These are phyloP conservation scores for Kwoniella sp. DNA, from an alignment of 768 basidiomycete genomes.

Conservation along the genomic window DNA sequence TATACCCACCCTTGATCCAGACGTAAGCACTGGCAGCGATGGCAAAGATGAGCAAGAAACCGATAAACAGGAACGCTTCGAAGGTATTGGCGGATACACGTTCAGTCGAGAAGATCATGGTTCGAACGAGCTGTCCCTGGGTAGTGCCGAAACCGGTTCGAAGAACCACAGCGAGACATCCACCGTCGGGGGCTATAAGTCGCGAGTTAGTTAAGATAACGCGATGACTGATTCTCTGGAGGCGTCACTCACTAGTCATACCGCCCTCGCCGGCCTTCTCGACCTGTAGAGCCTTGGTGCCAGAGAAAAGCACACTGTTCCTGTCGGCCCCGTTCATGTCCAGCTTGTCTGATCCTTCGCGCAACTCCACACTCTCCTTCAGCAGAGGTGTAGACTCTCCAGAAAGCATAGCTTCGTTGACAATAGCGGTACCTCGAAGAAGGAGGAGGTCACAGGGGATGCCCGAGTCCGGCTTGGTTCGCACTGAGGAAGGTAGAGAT, in stretches of 20 bases:
- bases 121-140: constrained; percentile 93
- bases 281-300: constrained; percentile 94
- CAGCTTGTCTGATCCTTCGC: constrained; percentile 67
- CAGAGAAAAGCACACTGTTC: constrained; percentile 84
- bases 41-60: constrained; percentile 94
- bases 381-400: constrained; percentile 96
- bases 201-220: background rate
- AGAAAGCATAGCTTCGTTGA: constrained; percentile 98
- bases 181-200: constrained; percentile 67
- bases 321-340: constrained; percentile 84
- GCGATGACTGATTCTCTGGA: background rate
- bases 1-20: constrained; percentile 79
- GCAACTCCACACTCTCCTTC: constrained; percentile 87
- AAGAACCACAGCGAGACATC: constrained; percentile 86
- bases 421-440: constrained; percentile 87
- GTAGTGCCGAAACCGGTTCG: constrained; percentile 96
- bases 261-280: constrained; percentile 53
- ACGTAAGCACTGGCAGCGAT: constrained; percentile 98
- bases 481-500: constrained; percentile 37
- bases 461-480: constrained; percentile 67
- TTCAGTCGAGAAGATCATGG: constrained; percentile 98
- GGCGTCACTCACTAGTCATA: constrained; percentile 48
- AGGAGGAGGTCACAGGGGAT: constrained; percentile 91
- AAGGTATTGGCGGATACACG: constrained; percentile 92
- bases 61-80: constrained; percentile 95